Percentiles rank a stretch among this genome's conserved stretches.
Conservation (phyloP, 192 early-diverging fungal species). For the Coemansia sp. region DNA sequence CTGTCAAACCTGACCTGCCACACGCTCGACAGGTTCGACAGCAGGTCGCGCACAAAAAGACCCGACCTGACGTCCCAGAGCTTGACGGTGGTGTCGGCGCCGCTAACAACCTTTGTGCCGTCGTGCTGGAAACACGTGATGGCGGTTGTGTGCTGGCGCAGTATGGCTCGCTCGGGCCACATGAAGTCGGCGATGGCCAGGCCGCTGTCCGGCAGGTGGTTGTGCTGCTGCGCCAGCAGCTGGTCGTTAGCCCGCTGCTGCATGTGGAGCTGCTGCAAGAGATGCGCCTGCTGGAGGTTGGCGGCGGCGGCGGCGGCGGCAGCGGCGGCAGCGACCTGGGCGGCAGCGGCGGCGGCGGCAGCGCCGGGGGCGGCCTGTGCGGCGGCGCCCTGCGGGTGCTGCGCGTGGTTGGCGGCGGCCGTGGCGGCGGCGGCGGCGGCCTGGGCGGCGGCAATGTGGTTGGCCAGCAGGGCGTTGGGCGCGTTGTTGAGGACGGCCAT, state of each 20-base stretch:
- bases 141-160: constrained; percentile 64
- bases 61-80: constrained; percentile 95
- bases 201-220: not conserved
- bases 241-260: constrained; percentile 49
- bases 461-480: constrained; percentile 10
- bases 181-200: constrained; percentile 14
- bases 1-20: constrained; percentile 96
- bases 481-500: not conserved
- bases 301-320: constrained; percentile 12
- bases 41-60: constrained; percentile 73
- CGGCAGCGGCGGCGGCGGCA: constrained; percentile 16
- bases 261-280: constrained; percentile 42
- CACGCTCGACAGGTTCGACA: constrained; percentile 77
- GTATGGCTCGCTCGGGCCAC: constrained; percentile 57
- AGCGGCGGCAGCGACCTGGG: constrained; percentile 7
- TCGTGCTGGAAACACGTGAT: constrained; percentile 99
- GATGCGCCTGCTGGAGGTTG: constrained; percentile 36
- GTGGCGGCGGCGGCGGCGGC: constrained; percentile 19
- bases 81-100: constrained; percentile 90
- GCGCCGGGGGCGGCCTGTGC: constrained; percentile 11
- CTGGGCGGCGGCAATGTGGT: constrained; percentile 14
- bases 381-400: no score
- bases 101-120: constrained; percentile 85
- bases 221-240: constrained; percentile 30
- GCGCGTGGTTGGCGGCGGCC: constrained; percentile 27